Conservation (phyloP, 768 basidiomycete species). For the Leccinum incarnatum region DNA sequence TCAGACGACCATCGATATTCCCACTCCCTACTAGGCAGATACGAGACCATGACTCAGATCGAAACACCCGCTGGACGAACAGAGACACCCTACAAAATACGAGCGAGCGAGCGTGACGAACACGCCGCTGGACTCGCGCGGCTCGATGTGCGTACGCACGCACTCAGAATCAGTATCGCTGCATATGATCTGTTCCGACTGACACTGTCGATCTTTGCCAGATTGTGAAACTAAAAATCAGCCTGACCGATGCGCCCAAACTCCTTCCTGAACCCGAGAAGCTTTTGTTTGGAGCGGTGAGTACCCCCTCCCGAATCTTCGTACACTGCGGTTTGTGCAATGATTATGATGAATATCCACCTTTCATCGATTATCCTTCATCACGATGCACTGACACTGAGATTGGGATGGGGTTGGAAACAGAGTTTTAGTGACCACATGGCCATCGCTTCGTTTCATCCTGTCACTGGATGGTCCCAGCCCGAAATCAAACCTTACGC, state of each 20-base stretch:
- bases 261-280: conserved; percentile 45
- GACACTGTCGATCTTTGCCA: conserved; percentile 19
- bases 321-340: background rate
- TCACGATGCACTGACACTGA: background rate
- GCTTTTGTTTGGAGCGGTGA: conserved; percentile 57
- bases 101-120: background rate
- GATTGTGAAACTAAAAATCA: conserved; percentile 56
- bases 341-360: background rate
- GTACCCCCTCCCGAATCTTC: conserved; percentile 8
- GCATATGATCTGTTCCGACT: background rate
- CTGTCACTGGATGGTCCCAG: conserved; percentile 61
- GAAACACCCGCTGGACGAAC: background rate
- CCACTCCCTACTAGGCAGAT: background rate
- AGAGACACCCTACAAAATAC: conserved; percentile 3
- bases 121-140: background rate
- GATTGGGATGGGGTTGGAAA: background rate
- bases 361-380: background rate
- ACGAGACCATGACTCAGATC: conserved; percentile 3
- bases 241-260: conserved; percentile 46
- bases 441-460: conserved; percentile 64
- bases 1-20: background rate
- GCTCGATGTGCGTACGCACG: conserved; percentile 21
- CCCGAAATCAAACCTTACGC: conserved; percentile 74
- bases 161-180: background rate
- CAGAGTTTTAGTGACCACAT: conserved; percentile 60